Evolutionary conservation across 2,329 filamentous ascomycete genomes (phyloP).

Genomic region (Dactylellina leptospora): DNA sequence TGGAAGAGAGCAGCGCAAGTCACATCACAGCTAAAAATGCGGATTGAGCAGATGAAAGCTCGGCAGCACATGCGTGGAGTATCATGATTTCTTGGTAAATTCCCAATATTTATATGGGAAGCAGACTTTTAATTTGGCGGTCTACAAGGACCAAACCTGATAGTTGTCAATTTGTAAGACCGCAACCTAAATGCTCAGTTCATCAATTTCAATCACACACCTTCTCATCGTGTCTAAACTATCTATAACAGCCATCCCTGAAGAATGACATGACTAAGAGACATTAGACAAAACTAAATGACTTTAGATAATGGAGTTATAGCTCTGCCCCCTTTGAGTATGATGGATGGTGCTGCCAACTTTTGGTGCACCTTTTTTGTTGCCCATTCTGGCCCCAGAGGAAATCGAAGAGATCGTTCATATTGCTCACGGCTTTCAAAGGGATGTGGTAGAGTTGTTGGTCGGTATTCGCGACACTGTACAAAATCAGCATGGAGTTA

Average conservation of each 20-base stretch:
- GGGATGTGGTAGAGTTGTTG: conserved; percentile 82
- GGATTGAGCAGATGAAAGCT: conserved; percentile 96
- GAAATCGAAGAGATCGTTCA: conserved; percentile 83
- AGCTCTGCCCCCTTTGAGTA: conserved; percentile 84
- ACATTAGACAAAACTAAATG: no score
- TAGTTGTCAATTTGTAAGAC: no score
- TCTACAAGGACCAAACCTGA: no score
- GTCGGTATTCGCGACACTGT: conserved; percentile 85
- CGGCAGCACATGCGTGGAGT: conserved; percentile 61
- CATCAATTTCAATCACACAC: no score
- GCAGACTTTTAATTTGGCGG: no score
- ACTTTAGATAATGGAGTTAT: conserved; percentile 75
- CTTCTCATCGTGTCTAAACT: no score
- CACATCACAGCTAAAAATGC: conserved; percentile 93
- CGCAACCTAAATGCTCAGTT: no score
- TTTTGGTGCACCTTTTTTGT: conserved; percentile 96
- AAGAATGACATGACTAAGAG: no score
- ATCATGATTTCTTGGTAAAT: conserved; percentile 22
- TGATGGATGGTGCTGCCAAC: conserved; percentile 83
- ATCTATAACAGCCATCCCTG: no score
- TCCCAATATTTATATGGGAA: no score
- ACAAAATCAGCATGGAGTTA: no score
- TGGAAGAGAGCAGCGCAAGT: conserved; percentile 98
- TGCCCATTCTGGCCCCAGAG: conserved; percentile 91
- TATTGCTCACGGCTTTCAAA: conserved; percentile 90